Evolutionary conservation across 2,329 filamentous ascomycete species (phyloP).

Genomic region (Venturia aucupariae): DNA sequence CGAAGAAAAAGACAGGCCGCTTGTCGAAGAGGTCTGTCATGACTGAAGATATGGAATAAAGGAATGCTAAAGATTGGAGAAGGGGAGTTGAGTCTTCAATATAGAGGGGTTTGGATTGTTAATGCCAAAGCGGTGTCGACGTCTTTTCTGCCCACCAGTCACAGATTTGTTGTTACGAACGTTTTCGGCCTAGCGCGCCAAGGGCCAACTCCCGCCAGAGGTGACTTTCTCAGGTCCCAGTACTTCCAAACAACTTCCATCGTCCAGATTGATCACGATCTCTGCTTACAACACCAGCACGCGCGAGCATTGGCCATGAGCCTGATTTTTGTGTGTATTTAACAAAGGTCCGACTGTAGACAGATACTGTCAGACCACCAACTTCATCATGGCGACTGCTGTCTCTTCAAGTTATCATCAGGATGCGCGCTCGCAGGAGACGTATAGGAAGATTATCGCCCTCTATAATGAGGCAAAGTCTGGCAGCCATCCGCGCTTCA

Average conservation of each 20-base stretch:
- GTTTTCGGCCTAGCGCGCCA: not conserved
- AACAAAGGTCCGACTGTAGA: not conserved
- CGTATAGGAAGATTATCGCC: constrained; percentile 4
- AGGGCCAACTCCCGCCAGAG: not conserved
- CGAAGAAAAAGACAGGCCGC: constrained; percentile 62
- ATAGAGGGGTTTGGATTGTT: not conserved
- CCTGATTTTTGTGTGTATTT: not conserved
- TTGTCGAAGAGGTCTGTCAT: constrained; percentile 21
- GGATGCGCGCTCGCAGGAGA: constrained; percentile 3
- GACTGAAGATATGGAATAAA: constrained; percentile 8
- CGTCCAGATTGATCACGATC: not conserved
- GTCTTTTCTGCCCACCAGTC: not conserved
- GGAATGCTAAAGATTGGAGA: not conserved
- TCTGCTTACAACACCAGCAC: constrained; percentile 5
- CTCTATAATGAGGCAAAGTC: constrained; percentile 4
- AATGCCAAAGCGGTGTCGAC: not conserved
- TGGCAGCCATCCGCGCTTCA: constrained; percentile 1
- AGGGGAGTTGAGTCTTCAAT: not conserved
- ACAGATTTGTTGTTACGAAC: not conserved
- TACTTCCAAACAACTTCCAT: not conserved
- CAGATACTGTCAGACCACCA: not conserved
- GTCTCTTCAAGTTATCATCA: not conserved
- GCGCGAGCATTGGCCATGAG: not conserved
- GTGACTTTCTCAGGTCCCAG: not conserved
- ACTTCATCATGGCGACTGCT: constrained; percentile 2